These are phyloP conservation scores for Naganishia albida DNA, from an alignment of 1,284 basidiomycete genomes.

Conservation along the genomic window DNA sequence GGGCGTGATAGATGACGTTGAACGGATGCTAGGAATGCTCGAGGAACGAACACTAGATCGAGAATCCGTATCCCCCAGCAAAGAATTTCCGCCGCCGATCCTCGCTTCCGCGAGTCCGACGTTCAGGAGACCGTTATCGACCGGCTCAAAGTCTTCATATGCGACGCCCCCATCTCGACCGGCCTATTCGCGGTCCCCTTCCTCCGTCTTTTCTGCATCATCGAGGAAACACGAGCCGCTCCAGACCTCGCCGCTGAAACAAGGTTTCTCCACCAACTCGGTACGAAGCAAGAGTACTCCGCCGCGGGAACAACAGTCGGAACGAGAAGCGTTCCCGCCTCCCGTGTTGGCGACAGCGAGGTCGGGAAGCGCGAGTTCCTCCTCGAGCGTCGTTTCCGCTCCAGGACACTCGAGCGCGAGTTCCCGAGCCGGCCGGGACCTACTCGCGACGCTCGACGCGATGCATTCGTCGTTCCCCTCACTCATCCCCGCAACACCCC, in stretches of 20 bases:
- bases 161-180: slow-evolving; percentile 3
- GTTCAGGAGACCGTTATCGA: not conserved
- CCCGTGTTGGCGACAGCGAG: slow-evolving; percentile 1
- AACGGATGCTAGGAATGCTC: slow-evolving; percentile 24
- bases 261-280: not conserved
- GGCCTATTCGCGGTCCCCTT: not conserved
- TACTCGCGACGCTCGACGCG: not conserved
- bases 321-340: not conserved
- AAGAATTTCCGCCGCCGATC: slow-evolving; percentile 21
- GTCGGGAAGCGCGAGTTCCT: not conserved
- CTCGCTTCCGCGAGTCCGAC: slow-evolving; percentile 8
- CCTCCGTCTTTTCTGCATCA: not conserved
- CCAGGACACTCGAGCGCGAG: not conserved
- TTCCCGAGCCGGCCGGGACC: not conserved
- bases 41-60: not conserved
- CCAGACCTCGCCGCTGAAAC: slow-evolving; percentile 2
- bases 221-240: not conserved
- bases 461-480: not conserved
- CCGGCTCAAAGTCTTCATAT: not conserved
- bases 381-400: not conserved
- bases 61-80: not conserved
- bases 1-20: slow-evolving; percentile 31
- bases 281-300: slow-evolving; percentile 2
- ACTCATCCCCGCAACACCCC: not conserved
- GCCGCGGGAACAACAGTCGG: not conserved